Conservation (phyloP, 176 grass and related monocot genomes). For the Oryza coarctata region DNA sequence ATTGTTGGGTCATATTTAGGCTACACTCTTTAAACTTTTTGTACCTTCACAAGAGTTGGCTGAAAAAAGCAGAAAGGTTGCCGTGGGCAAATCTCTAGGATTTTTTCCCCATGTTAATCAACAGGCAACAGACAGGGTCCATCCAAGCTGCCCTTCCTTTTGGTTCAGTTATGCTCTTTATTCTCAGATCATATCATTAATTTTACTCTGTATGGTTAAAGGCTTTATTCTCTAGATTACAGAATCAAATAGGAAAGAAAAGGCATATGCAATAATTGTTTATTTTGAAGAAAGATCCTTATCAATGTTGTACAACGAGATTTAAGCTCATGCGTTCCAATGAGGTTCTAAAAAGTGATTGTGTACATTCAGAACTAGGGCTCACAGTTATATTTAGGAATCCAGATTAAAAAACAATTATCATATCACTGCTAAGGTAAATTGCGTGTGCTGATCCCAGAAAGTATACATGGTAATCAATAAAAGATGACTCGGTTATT, state of each 20-base stretch:
- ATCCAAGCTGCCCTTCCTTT: neutral
- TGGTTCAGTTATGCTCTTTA: neutral
- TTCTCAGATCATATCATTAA: neutral
- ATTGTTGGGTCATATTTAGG: neutral
- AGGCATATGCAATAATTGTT: neutral
- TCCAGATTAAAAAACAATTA: neutral
- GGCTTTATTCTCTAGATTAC: neutral
- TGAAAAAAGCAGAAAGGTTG: neutral
- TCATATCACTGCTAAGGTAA: neutral
- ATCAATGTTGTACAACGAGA: neutral
- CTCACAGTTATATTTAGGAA: neutral
- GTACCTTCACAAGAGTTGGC: neutral
- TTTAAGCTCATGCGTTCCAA: neutral
- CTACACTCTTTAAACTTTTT: neutral
- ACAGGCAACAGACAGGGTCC: neutral
- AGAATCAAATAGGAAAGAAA: neutral
- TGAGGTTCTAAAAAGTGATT: neutral
- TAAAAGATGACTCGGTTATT: neutral
- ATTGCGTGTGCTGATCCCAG: neutral
- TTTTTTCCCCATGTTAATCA: neutral
- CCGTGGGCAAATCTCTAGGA: neutral
- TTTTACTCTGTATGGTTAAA: neutral
- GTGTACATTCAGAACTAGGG: neutral
- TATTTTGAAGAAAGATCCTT: neutral
- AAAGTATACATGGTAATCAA: neutral